phyloP scores from a whole-genome alignment of 306 rosid species.

The Amphicarpaea edgeworthii region DNA sequence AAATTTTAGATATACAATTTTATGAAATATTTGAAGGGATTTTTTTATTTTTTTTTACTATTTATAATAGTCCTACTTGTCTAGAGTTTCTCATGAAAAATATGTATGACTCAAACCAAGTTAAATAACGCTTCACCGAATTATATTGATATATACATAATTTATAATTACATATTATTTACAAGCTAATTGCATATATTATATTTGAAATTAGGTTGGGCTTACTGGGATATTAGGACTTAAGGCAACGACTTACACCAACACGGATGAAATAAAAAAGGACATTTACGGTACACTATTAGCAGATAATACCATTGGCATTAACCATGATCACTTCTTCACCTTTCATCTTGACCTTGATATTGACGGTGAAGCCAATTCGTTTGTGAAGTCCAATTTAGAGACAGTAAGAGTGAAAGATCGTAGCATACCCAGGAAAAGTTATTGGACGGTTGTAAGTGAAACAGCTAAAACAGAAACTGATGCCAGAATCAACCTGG shows the following conservation, averaged over 20 bases:
- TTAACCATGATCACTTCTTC: conserved; percentile 68
- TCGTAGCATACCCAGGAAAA: conserved; percentile 53
- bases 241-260: conserved; percentile 46
- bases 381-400: conserved; percentile 58
- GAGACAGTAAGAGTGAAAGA: conserved; percentile 43
- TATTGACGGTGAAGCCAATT: conserved; percentile 59
- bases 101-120: not conserved
- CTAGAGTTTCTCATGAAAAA: too few species aligned
- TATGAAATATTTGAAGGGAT: too few species aligned
- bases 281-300: conserved; percentile 55
- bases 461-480: conserved; percentile 55
- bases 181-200: conserved; percentile 5
- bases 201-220: conserved; percentile 51
- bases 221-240: conserved; percentile 55
- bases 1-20: too few species aligned
- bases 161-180: not conserved
- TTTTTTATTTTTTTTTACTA: too few species aligned
- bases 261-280: conserved; percentile 51
- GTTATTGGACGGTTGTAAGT: conserved; percentile 51
- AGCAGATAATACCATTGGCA: conserved; percentile 58
- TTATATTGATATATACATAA: not conserved
- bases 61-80: too few species aligned
- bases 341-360: conserved; percentile 62
- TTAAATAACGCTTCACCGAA: not conserved
- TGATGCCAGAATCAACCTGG: conserved; percentile 56